Conservation (phyloP, 441 rosid genomes). For the Adansonia gregorii region DNA sequence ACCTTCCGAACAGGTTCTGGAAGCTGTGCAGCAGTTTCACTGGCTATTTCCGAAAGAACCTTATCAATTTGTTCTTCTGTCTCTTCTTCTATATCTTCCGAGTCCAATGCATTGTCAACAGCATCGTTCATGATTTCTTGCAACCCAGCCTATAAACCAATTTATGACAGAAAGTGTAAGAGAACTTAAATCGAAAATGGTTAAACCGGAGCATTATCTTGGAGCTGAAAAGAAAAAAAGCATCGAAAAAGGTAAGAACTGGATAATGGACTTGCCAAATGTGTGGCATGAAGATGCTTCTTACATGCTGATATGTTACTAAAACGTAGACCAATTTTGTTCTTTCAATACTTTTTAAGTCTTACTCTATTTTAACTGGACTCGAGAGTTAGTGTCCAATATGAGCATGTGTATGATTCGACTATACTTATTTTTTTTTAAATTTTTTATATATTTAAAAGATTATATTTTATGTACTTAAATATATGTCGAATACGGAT, state of each 20-base stretch:
- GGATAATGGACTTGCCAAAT: no score
- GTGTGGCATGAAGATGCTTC: background rate
- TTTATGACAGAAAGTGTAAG: background rate
- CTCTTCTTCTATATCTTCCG: slow-evolving; percentile 52
- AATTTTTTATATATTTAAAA: no score
- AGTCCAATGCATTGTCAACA: slow-evolving; percentile 46
- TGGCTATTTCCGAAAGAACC: slow-evolving; percentile 51
- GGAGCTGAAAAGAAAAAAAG: background rate
- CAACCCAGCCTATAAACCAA: slow-evolving; percentile 45
- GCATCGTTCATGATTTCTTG: slow-evolving; percentile 47
- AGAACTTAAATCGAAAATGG: background rate
- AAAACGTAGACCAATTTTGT: background rate
- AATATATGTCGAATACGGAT: no score
- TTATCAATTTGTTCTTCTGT: slow-evolving; percentile 50
- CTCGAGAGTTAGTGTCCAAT: no score
- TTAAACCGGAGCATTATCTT: background rate
- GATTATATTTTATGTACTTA: no score
- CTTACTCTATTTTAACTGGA: no score
- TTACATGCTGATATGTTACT: background rate
- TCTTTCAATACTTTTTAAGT: no score
- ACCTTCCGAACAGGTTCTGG: slow-evolving; percentile 48
- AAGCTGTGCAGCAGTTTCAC: slow-evolving; percentile 49
- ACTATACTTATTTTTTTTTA: no score
- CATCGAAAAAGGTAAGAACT: no score
- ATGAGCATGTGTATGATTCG: no score